Conservation (phyloP, 371 early-diverging fungal genomes). For the Massospora cicadina region DNA sequence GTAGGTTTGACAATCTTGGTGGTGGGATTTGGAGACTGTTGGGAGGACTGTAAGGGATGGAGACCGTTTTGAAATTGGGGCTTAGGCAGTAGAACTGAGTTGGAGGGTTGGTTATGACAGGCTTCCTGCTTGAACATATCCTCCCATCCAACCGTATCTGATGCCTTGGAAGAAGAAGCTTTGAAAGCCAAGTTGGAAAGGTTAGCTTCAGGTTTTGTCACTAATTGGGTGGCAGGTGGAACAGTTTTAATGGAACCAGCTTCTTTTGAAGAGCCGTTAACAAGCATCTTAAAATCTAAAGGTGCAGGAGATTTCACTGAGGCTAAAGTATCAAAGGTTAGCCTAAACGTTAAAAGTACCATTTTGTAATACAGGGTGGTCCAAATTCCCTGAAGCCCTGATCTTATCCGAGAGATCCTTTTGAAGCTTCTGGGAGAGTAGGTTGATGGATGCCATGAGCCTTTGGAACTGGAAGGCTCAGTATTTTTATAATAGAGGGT, state of each 20-base stretch:
- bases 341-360: background rate
- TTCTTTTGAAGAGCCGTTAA: background rate
- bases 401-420: background rate
- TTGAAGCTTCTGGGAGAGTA: background rate
- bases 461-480: background rate
- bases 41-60: background rate
- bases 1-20: background rate
- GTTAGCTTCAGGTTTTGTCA: background rate
- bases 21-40: background rate
- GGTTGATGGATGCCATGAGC: background rate
- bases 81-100: background rate
- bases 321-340: background rate
- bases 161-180: background rate
- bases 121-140: background rate
- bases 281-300: background rate
- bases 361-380: background rate
- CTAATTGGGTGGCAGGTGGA: background rate
- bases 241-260: background rate
- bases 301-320: background rate
- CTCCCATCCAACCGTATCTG: background rate
- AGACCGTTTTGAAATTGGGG: no score
- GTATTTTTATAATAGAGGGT: no score
- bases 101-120: background rate
- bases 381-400: background rate
- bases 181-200: background rate